Percentiles rank a stretch among this genome's conserved stretches.
Conservation (phyloP, 805 yeast species). For the Pichia phayaonensis region DNA sequence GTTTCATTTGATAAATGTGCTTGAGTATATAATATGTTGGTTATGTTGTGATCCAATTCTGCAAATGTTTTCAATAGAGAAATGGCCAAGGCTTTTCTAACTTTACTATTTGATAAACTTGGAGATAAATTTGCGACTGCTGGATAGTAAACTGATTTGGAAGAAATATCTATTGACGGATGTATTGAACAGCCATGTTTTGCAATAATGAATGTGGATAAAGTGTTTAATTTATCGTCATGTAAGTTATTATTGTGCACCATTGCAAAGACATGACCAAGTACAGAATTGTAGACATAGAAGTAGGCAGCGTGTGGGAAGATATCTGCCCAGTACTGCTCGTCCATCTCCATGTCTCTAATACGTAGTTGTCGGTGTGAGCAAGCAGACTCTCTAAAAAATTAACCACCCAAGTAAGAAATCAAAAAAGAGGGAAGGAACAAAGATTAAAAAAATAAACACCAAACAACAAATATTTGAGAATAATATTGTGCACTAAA, state of each 20-base stretch:
- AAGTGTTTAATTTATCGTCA: conserved; percentile 7
- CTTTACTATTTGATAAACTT: conserved; percentile 44
- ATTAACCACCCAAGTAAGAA: no score
- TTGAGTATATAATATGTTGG: conserved; percentile 11
- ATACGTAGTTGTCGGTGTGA: conserved; percentile 1
- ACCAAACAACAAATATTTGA: no score
- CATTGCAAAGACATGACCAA: conserved; percentile 41
- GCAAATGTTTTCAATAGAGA: conserved; percentile 63
- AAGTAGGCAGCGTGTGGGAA: conserved; percentile 47
- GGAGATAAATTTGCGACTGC: conserved; percentile 64
- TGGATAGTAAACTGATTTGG: conserved; percentile 63
- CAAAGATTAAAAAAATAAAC: no score
- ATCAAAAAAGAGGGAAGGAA: no score
- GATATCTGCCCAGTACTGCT: conserved; percentile 34
- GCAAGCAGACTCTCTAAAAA: no score
- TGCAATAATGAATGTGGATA: conserved; percentile 51
- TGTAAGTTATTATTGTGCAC: conserved; percentile 41
- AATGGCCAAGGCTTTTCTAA: conserved; percentile 70
- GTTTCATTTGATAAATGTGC: conserved; percentile 15
- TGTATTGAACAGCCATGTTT: conserved; percentile 60
- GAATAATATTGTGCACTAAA: not conserved
- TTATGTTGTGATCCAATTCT: conserved; percentile 34
- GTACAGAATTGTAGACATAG: conserved; percentile 39
- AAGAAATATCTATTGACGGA: conserved; percentile 48
- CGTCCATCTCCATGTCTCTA: conserved; percentile 14